These are phyloP conservation scores for Nasturtium officinale DNA, from an alignment of 345 rosid genomes.

Conservation along the genomic window DNA sequence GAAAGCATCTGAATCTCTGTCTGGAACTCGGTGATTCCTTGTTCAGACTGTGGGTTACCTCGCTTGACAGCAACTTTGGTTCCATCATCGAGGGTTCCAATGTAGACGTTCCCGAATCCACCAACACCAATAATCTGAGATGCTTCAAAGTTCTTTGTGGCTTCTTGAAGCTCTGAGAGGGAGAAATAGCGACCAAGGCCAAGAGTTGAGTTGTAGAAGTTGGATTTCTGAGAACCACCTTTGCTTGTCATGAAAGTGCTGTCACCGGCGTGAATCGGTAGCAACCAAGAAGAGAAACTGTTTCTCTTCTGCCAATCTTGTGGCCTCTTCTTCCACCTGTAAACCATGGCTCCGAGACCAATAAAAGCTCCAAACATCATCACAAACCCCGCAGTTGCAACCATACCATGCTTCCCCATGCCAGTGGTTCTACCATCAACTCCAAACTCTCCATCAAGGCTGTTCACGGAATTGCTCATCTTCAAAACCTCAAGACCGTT, in stretches of 20 bases:
- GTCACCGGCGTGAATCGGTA: conserved; percentile 74
- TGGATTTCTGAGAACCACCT: conserved; percentile 62
- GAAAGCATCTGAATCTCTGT: conserved; percentile 90
- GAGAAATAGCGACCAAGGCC: conserved; percentile 78
- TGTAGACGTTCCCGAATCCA: conserved; percentile 81
- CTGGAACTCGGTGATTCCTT: conserved; percentile 81
- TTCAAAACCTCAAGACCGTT: conserved; percentile 76
- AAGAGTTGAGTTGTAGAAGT: conserved; percentile 53
- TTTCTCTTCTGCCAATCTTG: conserved; percentile 84
- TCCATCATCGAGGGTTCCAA: conserved; percentile 64
- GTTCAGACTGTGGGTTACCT: conserved; percentile 89
- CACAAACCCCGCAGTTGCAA: conserved; percentile 77
- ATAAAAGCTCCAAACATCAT: conserved; percentile 90
- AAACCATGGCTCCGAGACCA: conserved; percentile 83
- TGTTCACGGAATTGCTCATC: conserved; percentile 71
- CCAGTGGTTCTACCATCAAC: conserved; percentile 51
- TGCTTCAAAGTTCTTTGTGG: conserved; percentile 69
- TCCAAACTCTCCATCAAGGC: conserved; percentile 82
- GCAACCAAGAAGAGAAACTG: conserved; percentile 84
- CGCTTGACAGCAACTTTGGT: conserved; percentile 81
- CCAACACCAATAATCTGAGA: conserved; percentile 72
- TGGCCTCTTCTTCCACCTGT: conserved; percentile 78
- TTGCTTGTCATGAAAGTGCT: conserved; percentile 69
- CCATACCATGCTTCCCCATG: conserved; percentile 48
- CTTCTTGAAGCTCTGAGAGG: conserved; percentile 70